Conservation (phyloP, 495 filamentous ascomycete species). For the Choiromyces venosus region DNA sequence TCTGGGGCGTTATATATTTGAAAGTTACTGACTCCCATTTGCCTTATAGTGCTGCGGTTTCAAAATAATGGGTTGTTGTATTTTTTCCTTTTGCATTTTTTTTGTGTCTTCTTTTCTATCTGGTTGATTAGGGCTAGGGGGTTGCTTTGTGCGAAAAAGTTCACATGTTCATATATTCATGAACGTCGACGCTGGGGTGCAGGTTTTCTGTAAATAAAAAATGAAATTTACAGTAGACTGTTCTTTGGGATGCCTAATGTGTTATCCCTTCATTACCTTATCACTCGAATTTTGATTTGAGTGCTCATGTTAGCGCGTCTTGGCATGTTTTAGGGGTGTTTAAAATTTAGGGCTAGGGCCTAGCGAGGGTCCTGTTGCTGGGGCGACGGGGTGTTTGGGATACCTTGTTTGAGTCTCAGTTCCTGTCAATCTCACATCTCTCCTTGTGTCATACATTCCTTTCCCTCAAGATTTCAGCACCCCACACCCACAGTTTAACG, state of each 20-base stretch:
- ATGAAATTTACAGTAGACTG: background rate
- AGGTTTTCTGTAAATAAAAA: background rate
- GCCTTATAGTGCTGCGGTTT: constrained; percentile 29
- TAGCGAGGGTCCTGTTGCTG: background rate
- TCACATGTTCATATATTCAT: background rate
- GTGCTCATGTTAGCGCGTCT: background rate
- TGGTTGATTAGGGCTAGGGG: constrained; percentile 15
- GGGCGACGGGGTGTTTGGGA: constrained; percentile 14
- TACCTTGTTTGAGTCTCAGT: constrained; percentile 12
- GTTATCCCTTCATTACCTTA: background rate
- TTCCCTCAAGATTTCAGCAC: constrained; percentile 3
- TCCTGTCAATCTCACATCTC: background rate
- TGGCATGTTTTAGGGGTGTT: background rate
- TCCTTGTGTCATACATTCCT: constrained; percentile 1
- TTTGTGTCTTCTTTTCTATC: constrained; percentile 8
- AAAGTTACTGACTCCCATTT: constrained; percentile 3
- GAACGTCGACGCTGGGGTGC: background rate
- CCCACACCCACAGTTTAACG: background rate
- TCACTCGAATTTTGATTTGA: background rate
- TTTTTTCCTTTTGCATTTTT: constrained; percentile 9
- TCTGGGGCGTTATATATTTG: background rate
- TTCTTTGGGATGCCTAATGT: background rate
- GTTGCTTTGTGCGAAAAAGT: background rate
- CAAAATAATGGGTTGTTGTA: constrained; percentile 23
- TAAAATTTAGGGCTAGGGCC: background rate